Base-by-base conservation (phyloP, 1,284 basidiomycete species). In the Leccinum subspadiceum region DNA sequence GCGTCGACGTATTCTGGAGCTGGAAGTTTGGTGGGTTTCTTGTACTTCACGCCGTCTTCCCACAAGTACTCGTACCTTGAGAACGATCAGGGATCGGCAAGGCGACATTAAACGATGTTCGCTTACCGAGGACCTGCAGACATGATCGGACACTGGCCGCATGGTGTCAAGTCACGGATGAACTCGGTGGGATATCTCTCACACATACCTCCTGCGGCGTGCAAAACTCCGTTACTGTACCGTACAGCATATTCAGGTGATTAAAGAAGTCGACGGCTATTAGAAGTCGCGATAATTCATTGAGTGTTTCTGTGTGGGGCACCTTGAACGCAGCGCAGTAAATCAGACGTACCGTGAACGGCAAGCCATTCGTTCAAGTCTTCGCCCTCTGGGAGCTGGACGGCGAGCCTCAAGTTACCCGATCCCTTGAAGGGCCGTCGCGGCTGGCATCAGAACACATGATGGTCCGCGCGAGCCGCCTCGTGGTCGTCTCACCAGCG, bases 1-100 rank as follows among this genome's bases (percentile, higher is more conserved):
- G 94, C 93, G 72, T 99, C 97, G 58, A 99, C 96, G 73, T 99
- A 99, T 61, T 97, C 95, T 2, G 95, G 94, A 1, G 95, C 96
- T 4, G 93, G 86, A 22, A 98, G 84, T 71, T 96, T 96, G 4
- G 94, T 94, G n/a, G 94, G 94, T 63, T 88, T 89, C 76, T 92
- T 95, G 82, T 90, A 96, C 65, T 86, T 90, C 57, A 87, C 83
- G 15, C 94, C 94, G 70, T 98, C 97, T 75, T 99, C 96, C 96
- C 97, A 99, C 31, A 98, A 87, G 76, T 98, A 99, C 75, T 99
- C 97, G 74, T 94, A 96, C 68, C 94, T 71, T 52, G 2, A 20
- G 33, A 50, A 57, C 52, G 10, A 51, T 70, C 41, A 74, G 62
- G 50, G n/a, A 52, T n/a, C 29, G 33, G 53, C 29, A 8, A 20